Base-by-base conservation (phyloP, 169 alveolate species). In the Plasmodium fragile region DNA sequence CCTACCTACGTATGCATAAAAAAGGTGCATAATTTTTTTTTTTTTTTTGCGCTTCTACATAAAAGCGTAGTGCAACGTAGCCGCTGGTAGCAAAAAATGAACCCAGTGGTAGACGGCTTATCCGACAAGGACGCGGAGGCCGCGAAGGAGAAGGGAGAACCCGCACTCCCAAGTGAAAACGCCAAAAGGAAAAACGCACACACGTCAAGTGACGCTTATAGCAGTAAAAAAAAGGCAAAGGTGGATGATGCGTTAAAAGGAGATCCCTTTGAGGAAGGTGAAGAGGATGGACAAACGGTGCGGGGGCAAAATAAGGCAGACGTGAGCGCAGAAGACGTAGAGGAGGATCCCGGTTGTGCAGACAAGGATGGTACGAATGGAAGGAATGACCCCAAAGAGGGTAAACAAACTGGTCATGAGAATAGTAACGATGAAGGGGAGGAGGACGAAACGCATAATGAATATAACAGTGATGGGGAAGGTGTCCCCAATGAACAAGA, bases 211-310 rank as follows among this genome's bases (percentile, higher is more conserved):
- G 91, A 55, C 43, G 80, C 59, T 65, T 65, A 65, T 65, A 65
- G 16, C 28, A n/a, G 71, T 82, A 82, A 65, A 11, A 82, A 82
- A 28, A 82, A 82, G 79, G 55, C 71, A 30, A 82, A 82, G 43
- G 36, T 82, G 45, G 25, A 28, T 49, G 45, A 80, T 78, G 55
- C 1, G 59, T 49, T 49, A 49, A 13, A 11, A 7, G 59, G 25
- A 49, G 59, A 49, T 25, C 36, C 34, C n/a, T 18, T 22, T 65
- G 36, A n/a, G 8, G 78, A 28, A n/a, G 25, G 13, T 30, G 80
- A 82, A 82, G 80, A 82, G 28, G 28, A 13, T 55, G 22, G 39
- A 7, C 34, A n/a, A 82, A 36, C 39, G 43, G n/a, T 34, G 30
- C 41, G 36, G 1, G 39, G 6, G n/a, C n/a, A 65, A 65, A 65